Percentiles rank a stretch among this genome's conserved stretches.
phyloP scores from a whole-genome alignment of 768 basidiomycete species.

The Cystofilobasidium ferigula region DNA sequence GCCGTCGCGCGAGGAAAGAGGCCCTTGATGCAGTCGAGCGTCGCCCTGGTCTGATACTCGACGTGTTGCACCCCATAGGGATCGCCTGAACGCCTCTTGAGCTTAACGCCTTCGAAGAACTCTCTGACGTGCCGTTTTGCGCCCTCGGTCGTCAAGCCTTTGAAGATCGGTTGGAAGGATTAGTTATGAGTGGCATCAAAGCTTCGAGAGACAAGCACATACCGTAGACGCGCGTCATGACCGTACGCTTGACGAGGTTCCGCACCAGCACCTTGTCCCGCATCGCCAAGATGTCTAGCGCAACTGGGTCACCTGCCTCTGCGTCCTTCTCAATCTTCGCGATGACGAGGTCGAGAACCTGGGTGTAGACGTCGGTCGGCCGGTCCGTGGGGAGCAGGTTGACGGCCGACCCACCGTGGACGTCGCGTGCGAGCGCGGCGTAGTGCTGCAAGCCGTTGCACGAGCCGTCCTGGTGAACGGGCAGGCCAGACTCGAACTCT shows the following conservation, averaged over 20 bases:
- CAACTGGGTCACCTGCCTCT: constrained; percentile 41
- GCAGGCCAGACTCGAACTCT: constrained; percentile 56
- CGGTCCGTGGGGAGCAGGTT: constrained; percentile 73
- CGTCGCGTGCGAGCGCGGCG: constrained; percentile 90
- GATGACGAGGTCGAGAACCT: constrained; percentile 79
- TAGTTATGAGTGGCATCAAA: not conserved
- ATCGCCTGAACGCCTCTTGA: not conserved
- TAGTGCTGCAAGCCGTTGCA: constrained; percentile 99
- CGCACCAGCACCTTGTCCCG: constrained; percentile 68
- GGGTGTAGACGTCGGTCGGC: constrained; percentile 90
- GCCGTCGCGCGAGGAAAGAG: constrained; percentile 82
- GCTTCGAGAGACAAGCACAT: not conserved
- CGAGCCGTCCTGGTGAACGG: constrained; percentile 94
- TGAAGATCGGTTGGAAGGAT: not conserved
- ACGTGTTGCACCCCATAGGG: constrained; percentile 49
- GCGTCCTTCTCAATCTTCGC: constrained; percentile 51
- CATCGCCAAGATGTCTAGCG: constrained; percentile 37
- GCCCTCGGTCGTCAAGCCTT: constrained; percentile 76
- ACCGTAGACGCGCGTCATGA: constrained; percentile 99
- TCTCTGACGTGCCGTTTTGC: constrained; percentile 84
- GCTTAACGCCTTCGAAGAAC: not conserved
- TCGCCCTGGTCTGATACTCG: constrained; percentile 62
- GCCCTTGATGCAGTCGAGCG: constrained; percentile 72
- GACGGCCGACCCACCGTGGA: constrained; percentile 76
- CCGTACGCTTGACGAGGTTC: constrained; percentile 97